A percentile compares a stretch with the other conserved stretches of the same genome.
Evolutionary conservation across 371 early-diverging fungal species (phyloP).

Genomic region (Cokeromyces recurvatus): DNA sequence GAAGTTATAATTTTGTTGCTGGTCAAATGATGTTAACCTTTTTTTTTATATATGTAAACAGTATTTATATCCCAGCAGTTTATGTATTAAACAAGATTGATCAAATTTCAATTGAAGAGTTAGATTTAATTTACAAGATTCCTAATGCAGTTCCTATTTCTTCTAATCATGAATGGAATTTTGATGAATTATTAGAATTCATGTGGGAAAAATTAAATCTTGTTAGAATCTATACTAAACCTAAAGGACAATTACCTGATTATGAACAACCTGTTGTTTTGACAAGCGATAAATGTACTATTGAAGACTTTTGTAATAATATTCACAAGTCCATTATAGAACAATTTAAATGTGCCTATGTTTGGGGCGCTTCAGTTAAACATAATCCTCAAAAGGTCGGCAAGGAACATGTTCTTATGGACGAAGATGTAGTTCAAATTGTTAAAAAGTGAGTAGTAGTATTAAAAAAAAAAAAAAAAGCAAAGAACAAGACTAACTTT

Average conservation of each 20-base stretch:
- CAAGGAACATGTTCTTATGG: conserved; percentile 89
- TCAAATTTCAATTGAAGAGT: conserved; percentile 89
- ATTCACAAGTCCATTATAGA: conserved; percentile 96
- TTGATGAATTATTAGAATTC: conserved; percentile 95
- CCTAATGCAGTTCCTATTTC: conserved; percentile 98
- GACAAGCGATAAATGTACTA: conserved; percentile 63
- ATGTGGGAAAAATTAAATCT: conserved; percentile 90
- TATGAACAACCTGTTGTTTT: conserved; percentile 97
- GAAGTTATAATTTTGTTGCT: not conserved
- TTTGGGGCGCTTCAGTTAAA: conserved; percentile 99
- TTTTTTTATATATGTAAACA: not conserved
- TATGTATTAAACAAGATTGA: conserved; percentile 98
- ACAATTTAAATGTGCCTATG: conserved; percentile 95
- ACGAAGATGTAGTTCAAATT: conserved; percentile 99
- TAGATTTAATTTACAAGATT: conserved; percentile 94
- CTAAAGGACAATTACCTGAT: conserved; percentile 97
- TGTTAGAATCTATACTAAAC: conserved; percentile 93
- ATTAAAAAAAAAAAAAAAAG: too few species aligned
- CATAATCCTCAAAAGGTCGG: conserved; percentile 99
- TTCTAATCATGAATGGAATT: conserved; percentile 98
- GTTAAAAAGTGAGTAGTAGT: conserved; percentile 65
- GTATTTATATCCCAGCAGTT: conserved; percentile 75
- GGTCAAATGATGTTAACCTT: too few species aligned
- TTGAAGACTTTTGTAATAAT: conserved; percentile 97
- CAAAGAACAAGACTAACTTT: too few species aligned